Evolutionary conservation across 2,329 filamentous ascomycete species (phyloP), one percentile per base, ranked within the genome.

Genomic region (Acrodontium crateriforme): DNA sequence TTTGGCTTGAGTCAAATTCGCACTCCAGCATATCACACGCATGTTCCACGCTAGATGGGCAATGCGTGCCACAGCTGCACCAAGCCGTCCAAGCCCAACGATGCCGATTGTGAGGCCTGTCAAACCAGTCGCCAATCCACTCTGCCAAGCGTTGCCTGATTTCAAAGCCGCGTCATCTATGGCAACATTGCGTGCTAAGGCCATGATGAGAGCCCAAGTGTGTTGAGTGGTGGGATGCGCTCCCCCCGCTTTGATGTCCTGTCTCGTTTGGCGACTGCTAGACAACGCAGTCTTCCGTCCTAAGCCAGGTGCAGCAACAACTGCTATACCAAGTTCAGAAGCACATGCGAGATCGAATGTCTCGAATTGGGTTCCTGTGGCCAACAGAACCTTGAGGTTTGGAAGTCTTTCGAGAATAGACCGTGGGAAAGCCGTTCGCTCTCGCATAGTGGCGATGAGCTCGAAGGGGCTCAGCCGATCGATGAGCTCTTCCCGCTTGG

Each of bases 11-110:
- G 77, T 83, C 37, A 89, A 52, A 38, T 77, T 82, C 14, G 64
- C 55, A 44, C 79, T 85, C 82, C 82, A 89, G 7, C 75, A 74
- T 1, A 81, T 48, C 6, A 87, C 57, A n/a, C 60, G 65, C 79
- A 87, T 84, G 10, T 75, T 77, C 41, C 87, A 85, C 1, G 71
- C 77, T n/a, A 69, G 41, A 17, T 65, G 54, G 46, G 80, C 73
- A 35, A 85, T 78, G 44, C 64, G 69, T 2, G 73, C 78, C 3
- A 76, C 71, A 14, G 69, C 63, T 2, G 64, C 62, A 1, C 82
- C 82, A 5, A 89, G 56, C 14, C 75, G 63, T 1, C 82, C 82
- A 0, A 89, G 60, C 0, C 82, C 82, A 1, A 84, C 55, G 1
- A 75, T 50, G 0, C 70, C 79, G 11, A 87, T 62, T 1, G 66